Percentiles rank a stretch among this genome's conserved stretches.
phyloP scores from a whole-genome alignment of 179 eudicot species.

The Silene noctiflora region DNA sequence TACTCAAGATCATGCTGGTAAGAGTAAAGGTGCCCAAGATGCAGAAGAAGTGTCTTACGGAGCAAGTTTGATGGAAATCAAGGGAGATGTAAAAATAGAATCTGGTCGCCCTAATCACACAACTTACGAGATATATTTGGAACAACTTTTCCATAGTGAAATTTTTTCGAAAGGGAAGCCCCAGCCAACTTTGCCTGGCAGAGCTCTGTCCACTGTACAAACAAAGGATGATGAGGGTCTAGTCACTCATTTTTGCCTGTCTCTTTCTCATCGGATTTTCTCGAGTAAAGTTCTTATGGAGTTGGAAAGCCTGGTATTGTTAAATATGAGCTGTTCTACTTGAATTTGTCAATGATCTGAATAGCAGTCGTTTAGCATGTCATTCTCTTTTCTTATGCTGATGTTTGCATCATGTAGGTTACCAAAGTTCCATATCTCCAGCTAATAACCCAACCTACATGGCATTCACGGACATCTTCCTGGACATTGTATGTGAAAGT shows the following conservation, averaged over 20 bases:
- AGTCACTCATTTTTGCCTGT: slow-evolving; percentile 84
- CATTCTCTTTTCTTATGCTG: slow-evolving; percentile 8
- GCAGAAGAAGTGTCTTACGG: slow-evolving; percentile 42
- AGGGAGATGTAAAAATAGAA: slow-evolving; percentile 27
- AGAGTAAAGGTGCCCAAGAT: slow-evolving; percentile 34
- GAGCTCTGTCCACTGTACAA: slow-evolving; percentile 44
- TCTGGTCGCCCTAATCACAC: slow-evolving; percentile 47
- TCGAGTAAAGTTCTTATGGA: slow-evolving; percentile 61
- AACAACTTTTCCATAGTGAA: slow-evolving; percentile 73
- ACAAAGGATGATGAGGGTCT: slow-evolving; percentile 57
- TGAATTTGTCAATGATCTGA: slow-evolving; percentile 4
- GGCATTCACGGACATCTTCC: slow-evolving; percentile 88
- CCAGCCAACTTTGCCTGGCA: slow-evolving; percentile 36
- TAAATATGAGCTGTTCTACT: slow-evolving; percentile 8
- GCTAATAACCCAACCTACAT: slow-evolving; percentile 79
- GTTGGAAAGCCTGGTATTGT: slow-evolving; percentile 74
- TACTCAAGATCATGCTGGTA: slow-evolving; percentile 37
- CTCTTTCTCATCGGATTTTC: slow-evolving; percentile 85
- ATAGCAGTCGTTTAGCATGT: not conserved
- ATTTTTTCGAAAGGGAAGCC: slow-evolving; percentile 57
- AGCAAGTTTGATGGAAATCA: slow-evolving; percentile 34
- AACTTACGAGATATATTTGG: slow-evolving; percentile 65
- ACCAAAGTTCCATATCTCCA: slow-evolving; percentile 66
- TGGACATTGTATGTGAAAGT: slow-evolving; percentile 72
- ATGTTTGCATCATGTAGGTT: slow-evolving; percentile 40